These are phyloP conservation scores for Dactylellina sp. DNA, from an alignment of 2,329 filamentous ascomycete species.

Conservation along the genomic window DNA sequence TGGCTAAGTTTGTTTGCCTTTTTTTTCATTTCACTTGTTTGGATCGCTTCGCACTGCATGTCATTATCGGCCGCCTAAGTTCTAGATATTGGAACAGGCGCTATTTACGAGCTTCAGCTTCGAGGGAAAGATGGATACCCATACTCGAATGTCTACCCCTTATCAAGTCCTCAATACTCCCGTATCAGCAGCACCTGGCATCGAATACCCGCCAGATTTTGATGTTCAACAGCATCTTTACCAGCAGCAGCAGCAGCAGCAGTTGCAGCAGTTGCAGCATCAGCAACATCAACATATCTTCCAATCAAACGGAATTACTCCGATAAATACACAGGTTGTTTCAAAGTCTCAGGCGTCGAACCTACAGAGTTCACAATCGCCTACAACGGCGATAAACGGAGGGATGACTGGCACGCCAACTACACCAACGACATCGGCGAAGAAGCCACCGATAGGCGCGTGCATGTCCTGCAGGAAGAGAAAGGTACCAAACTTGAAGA, in stretches of 20 bases:
- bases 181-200: slow-evolving; percentile 36
- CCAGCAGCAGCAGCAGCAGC: slow-evolving; percentile 46
- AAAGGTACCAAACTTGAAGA: slow-evolving; percentile 29
- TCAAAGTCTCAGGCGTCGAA: slow-evolving; percentile 33
- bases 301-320: slow-evolving; percentile 47
- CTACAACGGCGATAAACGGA: slow-evolving; percentile 38
- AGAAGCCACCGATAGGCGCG: slow-evolving; percentile 50
- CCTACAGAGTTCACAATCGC: slow-evolving; percentile 48
- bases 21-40: background rate
- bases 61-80: slow-evolving; percentile 29
- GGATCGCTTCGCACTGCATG: slow-evolving; percentile 26
- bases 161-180: slow-evolving; percentile 51
- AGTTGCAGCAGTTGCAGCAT: slow-evolving; percentile 33
- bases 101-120: background rate
- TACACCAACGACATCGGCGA: slow-evolving; percentile 43
- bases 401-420: slow-evolving; percentile 37
- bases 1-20: slow-evolving; percentile 32
- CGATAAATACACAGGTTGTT: slow-evolving; percentile 51
- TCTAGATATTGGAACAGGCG: slow-evolving; percentile 21
- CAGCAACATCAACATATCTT: slow-evolving; percentile 49
- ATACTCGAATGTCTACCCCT: slow-evolving; percentile 41
- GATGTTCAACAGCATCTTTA: slow-evolving; percentile 52
- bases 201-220: slow-evolving; percentile 52
- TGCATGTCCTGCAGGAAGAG: slow-evolving; percentile 56
- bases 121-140: slow-evolving; percentile 46